Conservation (phyloP, 139 green algal species). For the Yamagishiella unicocca region DNA sequence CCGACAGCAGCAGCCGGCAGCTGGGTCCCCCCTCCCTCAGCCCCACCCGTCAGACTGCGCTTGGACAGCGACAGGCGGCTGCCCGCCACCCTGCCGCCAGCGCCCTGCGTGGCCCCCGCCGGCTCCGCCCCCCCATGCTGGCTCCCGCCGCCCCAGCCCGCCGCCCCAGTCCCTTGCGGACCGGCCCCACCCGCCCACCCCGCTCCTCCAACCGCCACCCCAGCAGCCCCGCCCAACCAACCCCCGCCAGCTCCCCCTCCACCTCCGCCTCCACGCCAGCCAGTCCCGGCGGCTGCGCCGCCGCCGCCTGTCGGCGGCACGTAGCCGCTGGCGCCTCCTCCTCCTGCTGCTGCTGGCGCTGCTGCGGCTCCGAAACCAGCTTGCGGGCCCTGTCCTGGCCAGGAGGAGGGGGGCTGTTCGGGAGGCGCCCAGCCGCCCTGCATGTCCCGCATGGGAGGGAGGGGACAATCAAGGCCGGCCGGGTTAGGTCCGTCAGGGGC, state of each 20-base stretch:
- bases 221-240: not conserved
- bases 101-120: not conserved
- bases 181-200: not conserved
- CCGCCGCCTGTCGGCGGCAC: not conserved
- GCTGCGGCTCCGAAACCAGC: too few species aligned
- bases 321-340: not conserved
- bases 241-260: not conserved
- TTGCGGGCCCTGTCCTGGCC: too few species aligned
- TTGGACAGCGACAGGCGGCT: conserved; percentile 8
- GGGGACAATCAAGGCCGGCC: too few species aligned
- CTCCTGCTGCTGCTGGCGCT: not conserved
- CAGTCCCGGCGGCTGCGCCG: not conserved
- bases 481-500: too few species aligned
- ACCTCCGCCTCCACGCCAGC: not conserved
- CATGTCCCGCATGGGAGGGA: too few species aligned
- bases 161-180: not conserved
- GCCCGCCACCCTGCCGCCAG: not conserved
- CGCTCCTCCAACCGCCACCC: not conserved
- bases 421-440: not conserved
- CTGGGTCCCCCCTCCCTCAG: not conserved
- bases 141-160: not conserved
- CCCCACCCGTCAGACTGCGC: not conserved
- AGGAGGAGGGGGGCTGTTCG: too few species aligned
- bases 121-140: not conserved
- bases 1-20: not conserved